Evolutionary conservation across 495 filamentous ascomycete species (phyloP).

Genomic region (Penicillium paxilli): DNA sequence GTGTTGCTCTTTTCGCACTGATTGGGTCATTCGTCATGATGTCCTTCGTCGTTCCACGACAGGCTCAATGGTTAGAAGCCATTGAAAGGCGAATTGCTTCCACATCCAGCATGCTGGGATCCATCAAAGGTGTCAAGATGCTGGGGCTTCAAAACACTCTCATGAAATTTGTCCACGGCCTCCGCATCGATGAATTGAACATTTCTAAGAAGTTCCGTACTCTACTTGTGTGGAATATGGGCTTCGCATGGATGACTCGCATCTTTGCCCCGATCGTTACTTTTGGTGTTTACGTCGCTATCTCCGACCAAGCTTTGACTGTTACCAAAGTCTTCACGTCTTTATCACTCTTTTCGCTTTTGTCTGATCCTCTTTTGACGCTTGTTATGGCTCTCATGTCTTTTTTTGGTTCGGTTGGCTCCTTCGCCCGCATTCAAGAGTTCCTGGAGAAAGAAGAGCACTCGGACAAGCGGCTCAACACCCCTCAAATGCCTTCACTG

Average conservation of each 20-base stretch:
- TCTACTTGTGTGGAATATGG: conserved; percentile 56
- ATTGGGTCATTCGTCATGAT: conserved; percentile 37
- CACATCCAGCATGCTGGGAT: conserved; percentile 53
- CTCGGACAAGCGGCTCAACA: conserved; percentile 26
- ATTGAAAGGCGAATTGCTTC: conserved; percentile 54
- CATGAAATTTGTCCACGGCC: conserved; percentile 42
- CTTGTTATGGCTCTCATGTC: conserved; percentile 57
- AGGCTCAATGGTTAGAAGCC: conserved; percentile 28
- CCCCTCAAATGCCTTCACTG: conserved; percentile 15
- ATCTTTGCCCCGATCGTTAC: conserved; percentile 53
- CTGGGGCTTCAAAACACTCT: conserved; percentile 47
- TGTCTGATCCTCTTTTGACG: conserved; percentile 53
- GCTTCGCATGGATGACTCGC: conserved; percentile 49
- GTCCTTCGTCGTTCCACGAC: conserved; percentile 23
- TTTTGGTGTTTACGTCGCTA: conserved; percentile 49
- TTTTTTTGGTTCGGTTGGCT: conserved; percentile 55
- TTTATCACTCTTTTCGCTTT: conserved; percentile 58
- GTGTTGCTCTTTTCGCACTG: conserved; percentile 44
- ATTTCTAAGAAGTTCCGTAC: conserved; percentile 57
- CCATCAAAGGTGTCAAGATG: conserved; percentile 57
- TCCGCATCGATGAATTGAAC: conserved; percentile 57
- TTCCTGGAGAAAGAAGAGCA: conserved; percentile 52
- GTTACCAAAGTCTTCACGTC: conserved; percentile 58
- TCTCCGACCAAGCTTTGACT: conserved; percentile 49
- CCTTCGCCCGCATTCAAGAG: conserved; percentile 58